Evolutionary conservation across 108 stramenopile species (phyloP).

Genomic region (Nannochloropsis granulata): DNA sequence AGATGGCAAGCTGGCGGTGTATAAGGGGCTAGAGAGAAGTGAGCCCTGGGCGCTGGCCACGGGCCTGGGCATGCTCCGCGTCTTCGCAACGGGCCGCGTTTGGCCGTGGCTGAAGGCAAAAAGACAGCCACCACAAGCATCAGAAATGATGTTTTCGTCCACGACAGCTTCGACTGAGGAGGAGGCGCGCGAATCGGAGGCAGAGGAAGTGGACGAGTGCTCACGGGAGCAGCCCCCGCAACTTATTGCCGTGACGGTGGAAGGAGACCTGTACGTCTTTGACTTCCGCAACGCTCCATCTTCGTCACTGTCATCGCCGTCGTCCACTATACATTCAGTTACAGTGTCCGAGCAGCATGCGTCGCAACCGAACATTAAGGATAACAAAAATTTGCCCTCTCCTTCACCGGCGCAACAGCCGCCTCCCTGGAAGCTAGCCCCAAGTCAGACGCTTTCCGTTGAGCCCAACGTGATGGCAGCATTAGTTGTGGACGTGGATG

Average conservation of each 20-base stretch:
- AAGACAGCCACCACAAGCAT: neutral
- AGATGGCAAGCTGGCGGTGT: neutral
- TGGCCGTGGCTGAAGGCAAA: neutral
- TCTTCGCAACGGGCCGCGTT: neutral
- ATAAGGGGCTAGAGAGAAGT: neutral
- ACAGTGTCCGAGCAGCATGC: too few species aligned
- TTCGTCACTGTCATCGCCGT: neutral
- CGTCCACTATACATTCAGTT: too few species aligned
- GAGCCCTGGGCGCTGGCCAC: neutral
- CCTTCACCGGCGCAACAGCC: neutral
- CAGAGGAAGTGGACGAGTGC: too few species aligned
- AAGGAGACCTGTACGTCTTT: neutral
- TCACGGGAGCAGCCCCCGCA: neutral
- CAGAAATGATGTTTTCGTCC: neutral
- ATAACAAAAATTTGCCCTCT: neutral
- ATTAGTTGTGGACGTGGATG: neutral
- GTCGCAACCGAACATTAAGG: neutral
- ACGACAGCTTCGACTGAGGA: neutral
- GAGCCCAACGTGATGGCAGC: neutral
- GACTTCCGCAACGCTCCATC: neutral
- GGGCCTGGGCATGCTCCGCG: neutral
- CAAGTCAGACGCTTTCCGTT: neutral
- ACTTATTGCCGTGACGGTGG: neutral
- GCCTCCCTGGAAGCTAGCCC: neutral
- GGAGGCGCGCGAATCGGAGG: neutral